Conservation (phyloP, 441 rosid genomes). For the Gossypium davidsonii region DNA sequence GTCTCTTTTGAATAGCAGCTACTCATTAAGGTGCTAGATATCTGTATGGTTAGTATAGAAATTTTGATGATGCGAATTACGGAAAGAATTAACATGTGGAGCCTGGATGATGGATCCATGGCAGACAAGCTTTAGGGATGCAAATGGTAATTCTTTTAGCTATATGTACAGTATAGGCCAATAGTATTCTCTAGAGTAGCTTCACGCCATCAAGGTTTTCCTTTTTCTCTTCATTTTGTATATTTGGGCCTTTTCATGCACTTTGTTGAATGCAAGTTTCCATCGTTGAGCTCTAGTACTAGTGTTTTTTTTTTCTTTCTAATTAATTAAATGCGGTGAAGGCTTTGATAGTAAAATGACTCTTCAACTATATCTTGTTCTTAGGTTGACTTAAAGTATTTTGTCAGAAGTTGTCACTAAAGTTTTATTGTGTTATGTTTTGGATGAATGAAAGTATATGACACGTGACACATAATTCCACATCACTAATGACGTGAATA, state of each 20-base stretch:
- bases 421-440: too few species aligned
- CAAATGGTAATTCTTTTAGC: background rate
- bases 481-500: too few species aligned
- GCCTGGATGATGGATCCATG: background rate
- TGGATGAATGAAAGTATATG: too few species aligned
- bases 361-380: too few species aligned
- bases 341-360: too few species aligned
- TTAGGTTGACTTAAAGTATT: too few species aligned
- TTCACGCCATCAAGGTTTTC: background rate
- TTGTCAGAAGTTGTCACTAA: too few species aligned
- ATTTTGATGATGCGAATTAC: background rate
- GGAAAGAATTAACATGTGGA: background rate
- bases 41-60: background rate
- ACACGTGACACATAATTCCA: too few species aligned
- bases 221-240: background rate
- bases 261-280: background rate
- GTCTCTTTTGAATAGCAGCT: slow-evolving; percentile 5
- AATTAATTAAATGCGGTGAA: background rate
- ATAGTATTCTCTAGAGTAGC: background rate
- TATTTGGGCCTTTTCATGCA: background rate
- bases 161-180: background rate
- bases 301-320: background rate
- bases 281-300: background rate
- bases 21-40: background rate
- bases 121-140: background rate